Evolutionary conservation across 2,329 filamentous ascomycete genomes (phyloP), one percentile per base, ranked within the genome.

Genomic region (Paracoccidioides brasiliensis): DNA sequence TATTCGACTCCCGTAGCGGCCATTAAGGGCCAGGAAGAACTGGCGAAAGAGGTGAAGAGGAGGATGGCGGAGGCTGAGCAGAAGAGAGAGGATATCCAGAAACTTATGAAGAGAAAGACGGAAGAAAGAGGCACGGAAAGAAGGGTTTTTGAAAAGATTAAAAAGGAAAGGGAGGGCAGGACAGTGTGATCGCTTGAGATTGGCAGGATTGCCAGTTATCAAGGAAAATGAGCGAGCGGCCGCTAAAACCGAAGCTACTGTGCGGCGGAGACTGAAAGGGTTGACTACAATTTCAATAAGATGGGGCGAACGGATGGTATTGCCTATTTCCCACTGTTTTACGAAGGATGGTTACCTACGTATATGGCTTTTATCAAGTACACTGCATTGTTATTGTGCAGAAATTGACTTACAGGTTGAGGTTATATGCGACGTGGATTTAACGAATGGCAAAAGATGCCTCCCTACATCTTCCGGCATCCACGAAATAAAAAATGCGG

Each of bases 91-190:
- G 64, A 70, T 49, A 62, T 73, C 0, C 70, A 72, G 55, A 70
- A 65, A 50, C 64, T 66, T 3, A 69, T 73, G 60, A 70, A 74
- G 54, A 72, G 72, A 60, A 74, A 74, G 58, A 64, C 66, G 10
- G 72, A 72, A 56, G 70, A 74, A 56, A 63, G 70, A 38, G 69
- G 73, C 53, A 71, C 65, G 4, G 71, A 74, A 59, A 64, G 72
- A 62, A 73, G 70, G 54, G 67, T 74, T 2, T 60, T 73, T 1
- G 69, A 68, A 49, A 74, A 73, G 54, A 72, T 68, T 46, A 71
- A 72, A 55, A 66, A 70, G 57, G 69, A 67, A 40, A 72, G 70
- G 57, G 63, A 62, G 52, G 53, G 37, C 4, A 52, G 33, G 38
- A 14, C 37, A 33, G 33, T 42, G 22, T 22, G 22, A 22, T 22